Evolutionary conservation across 1,284 basidiomycete species (phyloP).

Genomic region (Ceratobasidium sp.): DNA sequence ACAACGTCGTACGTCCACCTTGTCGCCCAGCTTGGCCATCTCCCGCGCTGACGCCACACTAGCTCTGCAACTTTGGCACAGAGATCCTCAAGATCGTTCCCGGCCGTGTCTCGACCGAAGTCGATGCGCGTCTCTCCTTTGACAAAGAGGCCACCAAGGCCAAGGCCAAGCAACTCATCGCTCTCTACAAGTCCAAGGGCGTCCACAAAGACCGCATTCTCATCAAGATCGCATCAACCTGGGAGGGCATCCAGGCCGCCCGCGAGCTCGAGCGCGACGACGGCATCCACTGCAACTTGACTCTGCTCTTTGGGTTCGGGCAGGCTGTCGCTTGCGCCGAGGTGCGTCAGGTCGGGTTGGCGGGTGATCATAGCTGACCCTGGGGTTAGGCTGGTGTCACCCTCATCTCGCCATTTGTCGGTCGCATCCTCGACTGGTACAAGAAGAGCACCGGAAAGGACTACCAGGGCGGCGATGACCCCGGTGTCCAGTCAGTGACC

Average conservation of each 20-base stretch:
- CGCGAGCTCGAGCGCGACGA: conserved; percentile 93
- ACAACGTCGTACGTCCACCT: conserved; percentile 78
- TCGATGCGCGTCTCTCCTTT: conserved; percentile 97
- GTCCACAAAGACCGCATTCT: conserved; percentile 93
- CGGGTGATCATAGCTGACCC: conserved; percentile 98
- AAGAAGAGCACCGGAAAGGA: conserved; percentile 86
- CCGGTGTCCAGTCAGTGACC: conserved; percentile 96
- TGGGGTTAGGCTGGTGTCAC: conserved; percentile 98
- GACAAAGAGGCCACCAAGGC: conserved; percentile 92
- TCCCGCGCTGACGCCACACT: conserved; percentile 38
- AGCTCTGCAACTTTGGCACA: conserved; percentile 97
- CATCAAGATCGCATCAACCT: conserved; percentile 99
- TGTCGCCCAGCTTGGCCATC: conserved; percentile 26
- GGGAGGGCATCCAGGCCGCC: conserved; percentile 98
- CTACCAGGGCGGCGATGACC: conserved; percentile 90
- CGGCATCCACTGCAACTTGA: conserved; percentile 98
- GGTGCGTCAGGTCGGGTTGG: conserved; percentile 75
- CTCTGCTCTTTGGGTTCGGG: conserved; percentile 96
- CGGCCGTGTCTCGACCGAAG: conserved; percentile 98
- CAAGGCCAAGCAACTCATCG: conserved; percentile 95
- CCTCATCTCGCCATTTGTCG: conserved; percentile 99
- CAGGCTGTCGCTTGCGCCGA: conserved; percentile 99
- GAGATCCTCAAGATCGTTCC: conserved; percentile 97
- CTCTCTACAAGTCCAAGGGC: conserved; percentile 91
- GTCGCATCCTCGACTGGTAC: conserved; percentile 97